These are phyloP conservation scores for Zymoseptoria ardabiliae DNA, from an alignment of 2,329 filamentous ascomycete species.

Conservation along the genomic window DNA sequence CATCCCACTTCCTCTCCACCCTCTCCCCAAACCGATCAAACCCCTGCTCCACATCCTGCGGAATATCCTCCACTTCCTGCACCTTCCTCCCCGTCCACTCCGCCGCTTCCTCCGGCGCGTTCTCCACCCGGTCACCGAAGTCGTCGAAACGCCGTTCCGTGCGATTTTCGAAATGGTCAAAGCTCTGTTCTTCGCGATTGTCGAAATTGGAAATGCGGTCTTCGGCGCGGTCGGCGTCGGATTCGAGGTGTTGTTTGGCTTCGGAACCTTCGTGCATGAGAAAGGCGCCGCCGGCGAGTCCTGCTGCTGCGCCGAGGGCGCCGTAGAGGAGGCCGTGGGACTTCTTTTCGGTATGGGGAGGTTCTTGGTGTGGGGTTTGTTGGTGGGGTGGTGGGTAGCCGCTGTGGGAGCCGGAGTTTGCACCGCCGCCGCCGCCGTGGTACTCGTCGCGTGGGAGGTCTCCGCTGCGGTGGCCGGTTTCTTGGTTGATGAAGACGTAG, in stretches of 20 bases:
- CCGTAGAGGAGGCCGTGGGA: constrained; percentile 31
- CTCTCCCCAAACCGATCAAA: constrained; percentile 30
- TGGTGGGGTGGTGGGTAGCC: not conserved
- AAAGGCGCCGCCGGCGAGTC: constrained; percentile 38
- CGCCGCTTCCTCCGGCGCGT: constrained; percentile 39
- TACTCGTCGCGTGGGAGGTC: constrained; percentile 28
- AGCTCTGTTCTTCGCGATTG: constrained; percentile 5
- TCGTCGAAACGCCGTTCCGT: constrained; percentile 18
- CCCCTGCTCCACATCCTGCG: constrained; percentile 26
- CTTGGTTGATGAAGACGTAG: constrained; percentile 42
- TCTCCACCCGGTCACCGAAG: constrained; percentile 29
- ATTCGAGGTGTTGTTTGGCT: constrained; percentile 27
- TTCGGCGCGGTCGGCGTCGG: constrained; percentile 24
- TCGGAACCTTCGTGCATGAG: constrained; percentile 41
- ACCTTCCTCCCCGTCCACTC: constrained; percentile 37
- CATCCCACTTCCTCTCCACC: constrained; percentile 27
- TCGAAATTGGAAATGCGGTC: constrained; percentile 15
- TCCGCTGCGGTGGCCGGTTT: constrained; percentile 39
- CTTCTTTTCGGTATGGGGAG: constrained; percentile 20
- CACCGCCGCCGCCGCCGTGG: constrained; percentile 19
- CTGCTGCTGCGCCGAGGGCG: constrained; percentile 35
- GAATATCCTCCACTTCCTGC: constrained; percentile 36
- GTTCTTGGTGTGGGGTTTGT: not conserved
- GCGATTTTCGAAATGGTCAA: constrained; percentile 22
- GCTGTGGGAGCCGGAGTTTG: constrained; percentile 14